phyloP scores from a whole-genome alignment of 352 stramenopile species.

The Aphanomyces astaci region DNA sequence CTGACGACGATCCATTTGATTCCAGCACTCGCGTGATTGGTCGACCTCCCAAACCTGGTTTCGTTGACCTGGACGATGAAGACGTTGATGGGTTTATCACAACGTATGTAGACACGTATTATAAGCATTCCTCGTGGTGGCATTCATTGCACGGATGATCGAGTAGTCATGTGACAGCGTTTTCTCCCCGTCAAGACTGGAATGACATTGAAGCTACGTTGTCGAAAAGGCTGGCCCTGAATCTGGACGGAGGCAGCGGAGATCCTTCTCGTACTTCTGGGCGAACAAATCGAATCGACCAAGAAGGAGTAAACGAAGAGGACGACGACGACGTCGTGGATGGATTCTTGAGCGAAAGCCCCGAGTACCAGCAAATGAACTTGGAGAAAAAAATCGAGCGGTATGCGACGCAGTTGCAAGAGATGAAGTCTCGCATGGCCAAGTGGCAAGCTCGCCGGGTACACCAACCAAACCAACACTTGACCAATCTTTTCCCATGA shows the following conservation, averaged over 20 bases:
- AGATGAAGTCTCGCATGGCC: constrained; percentile 12
- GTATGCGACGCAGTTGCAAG: constrained; percentile 16
- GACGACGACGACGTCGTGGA: constrained; percentile 22
- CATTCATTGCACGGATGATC: no score
- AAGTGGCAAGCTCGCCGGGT: constrained; percentile 17
- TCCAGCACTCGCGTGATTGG: neutral
- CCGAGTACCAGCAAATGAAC: constrained; percentile 16
- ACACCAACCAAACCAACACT: neutral
- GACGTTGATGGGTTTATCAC: constrained; percentile 11
- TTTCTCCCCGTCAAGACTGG: constrained; percentile 1
- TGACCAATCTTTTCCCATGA: neutral
- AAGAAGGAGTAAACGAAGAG: constrained; percentile 24
- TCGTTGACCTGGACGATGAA: neutral
- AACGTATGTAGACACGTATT: neutral
- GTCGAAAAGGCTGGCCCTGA: neutral
- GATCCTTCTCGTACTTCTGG: no score
- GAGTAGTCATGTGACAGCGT: neutral
- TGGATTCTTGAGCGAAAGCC: constrained; percentile 24
- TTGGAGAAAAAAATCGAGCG: constrained; percentile 7
- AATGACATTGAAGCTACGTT: constrained; percentile 4
- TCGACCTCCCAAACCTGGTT: neutral
- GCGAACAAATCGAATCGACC: no score
- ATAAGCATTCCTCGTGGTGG: no score
- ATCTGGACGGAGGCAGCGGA: no score
- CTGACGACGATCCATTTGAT: neutral